Evolutionary conservation across 2,329 filamentous ascomycete species (phyloP).

Genomic region (Arthrobotrys megalospora): DNA sequence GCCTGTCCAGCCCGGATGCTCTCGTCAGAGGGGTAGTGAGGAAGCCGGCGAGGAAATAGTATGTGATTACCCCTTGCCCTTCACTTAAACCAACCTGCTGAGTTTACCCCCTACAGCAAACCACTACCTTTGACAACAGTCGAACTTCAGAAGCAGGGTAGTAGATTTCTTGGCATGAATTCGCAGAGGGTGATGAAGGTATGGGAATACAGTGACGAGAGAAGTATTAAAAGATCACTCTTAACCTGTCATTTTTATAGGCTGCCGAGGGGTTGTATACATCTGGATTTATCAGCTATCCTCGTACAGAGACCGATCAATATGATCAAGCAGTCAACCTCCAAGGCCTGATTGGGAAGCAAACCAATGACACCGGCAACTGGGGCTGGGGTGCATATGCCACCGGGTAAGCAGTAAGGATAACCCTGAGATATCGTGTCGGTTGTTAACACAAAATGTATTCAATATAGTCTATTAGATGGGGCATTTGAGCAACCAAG

Average conservation of each 20-base stretch:
- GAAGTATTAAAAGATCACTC: background rate
- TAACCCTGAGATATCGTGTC: background rate
- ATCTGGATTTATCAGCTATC: constrained; percentile 96
- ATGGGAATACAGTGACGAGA: constrained; percentile 33
- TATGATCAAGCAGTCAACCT: constrained; percentile 94
- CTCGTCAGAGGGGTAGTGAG: constrained; percentile 88
- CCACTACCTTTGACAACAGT: constrained; percentile 94
- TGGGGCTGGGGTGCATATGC: constrained; percentile 84
- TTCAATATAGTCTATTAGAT: constrained; percentile 73
- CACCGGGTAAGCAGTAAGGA: constrained; percentile 69
- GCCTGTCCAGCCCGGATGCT: constrained; percentile 81
- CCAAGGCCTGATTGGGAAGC: constrained; percentile 83
- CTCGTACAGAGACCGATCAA: constrained; percentile 95
- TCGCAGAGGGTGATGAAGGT: constrained; percentile 90
- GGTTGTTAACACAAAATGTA: background rate
- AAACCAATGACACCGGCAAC: constrained; percentile 75
- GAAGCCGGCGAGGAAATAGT: constrained; percentile 91
- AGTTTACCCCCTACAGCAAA: constrained; percentile 69
- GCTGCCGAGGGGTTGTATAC: constrained; percentile 89
- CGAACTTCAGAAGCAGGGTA: constrained; percentile 95
- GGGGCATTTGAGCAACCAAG: constrained; percentile 86
- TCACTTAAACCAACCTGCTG: background rate
- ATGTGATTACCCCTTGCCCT: constrained; percentile 1
- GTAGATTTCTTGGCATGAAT: constrained; percentile 87
- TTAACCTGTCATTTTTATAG: constrained; percentile 63